Evolutionary conservation across 768 basidiomycete genomes (phyloP).

Genomic region (Sporobolomyces pararoseus): DNA sequence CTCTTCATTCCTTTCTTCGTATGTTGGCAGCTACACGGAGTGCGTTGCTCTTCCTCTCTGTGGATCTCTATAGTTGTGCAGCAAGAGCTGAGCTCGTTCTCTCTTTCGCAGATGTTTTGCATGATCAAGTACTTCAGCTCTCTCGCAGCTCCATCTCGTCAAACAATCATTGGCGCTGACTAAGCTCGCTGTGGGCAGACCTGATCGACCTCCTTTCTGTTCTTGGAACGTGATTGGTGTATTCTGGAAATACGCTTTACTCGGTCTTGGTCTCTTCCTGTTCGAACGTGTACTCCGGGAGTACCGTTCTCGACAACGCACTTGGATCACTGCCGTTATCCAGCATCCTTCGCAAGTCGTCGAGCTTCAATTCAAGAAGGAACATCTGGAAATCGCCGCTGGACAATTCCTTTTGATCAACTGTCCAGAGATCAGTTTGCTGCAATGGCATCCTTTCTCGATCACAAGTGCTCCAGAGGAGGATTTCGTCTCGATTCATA

Average conservation of each 20-base stretch:
- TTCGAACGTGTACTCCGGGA: constrained; percentile 86
- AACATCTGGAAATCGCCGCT: constrained; percentile 60
- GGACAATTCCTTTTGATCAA: constrained; percentile 75
- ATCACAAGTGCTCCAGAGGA: constrained; percentile 84
- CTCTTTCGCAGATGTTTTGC: constrained; percentile 53
- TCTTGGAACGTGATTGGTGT: constrained; percentile 79
- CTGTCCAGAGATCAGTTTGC: constrained; percentile 88
- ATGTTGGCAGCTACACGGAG: constrained; percentile 63
- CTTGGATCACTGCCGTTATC: constrained; percentile 81
- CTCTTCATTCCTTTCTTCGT: constrained; percentile 87
- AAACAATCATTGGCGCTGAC: no score
- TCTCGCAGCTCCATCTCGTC: no score
- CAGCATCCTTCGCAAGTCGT: constrained; percentile 91
- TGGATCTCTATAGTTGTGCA: no score
- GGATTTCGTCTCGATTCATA: constrained; percentile 89
- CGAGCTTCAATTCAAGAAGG: constrained; percentile 97
- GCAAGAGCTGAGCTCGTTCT: neutral
- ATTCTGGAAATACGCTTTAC: constrained; percentile 77
- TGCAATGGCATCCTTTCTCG: constrained; percentile 97
- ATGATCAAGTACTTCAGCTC: constrained; percentile 80
- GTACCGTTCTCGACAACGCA: constrained; percentile 80
- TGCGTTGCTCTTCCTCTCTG: neutral
- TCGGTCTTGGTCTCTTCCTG: constrained; percentile 63
- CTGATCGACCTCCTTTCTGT: constrained; percentile 82
- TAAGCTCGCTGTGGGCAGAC: no score